Evolutionary conservation across 2,329 filamentous ascomycete species (phyloP), one percentile per base, ranked within the genome.

Genomic region (Plenodomus lindquistii): DNA sequence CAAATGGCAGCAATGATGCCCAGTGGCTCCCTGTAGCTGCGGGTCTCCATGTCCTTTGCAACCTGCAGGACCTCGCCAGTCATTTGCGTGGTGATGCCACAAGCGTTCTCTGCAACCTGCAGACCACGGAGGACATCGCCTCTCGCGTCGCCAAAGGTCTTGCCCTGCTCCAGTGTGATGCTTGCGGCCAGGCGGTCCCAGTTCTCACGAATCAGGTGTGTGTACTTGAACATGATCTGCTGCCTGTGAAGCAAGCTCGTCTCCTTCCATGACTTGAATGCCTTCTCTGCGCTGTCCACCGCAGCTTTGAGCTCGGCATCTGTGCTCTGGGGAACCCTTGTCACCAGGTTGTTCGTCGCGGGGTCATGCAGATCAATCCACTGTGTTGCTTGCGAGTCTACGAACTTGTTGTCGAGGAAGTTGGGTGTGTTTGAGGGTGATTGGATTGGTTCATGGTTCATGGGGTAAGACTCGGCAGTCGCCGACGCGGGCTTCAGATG

Each of bases 201-300:
- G 76, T 94, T 87, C 75, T 92, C 86, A 43, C 88, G 80, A 70
- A 94, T 90, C 66, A 94, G 77, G 24, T 81, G 81, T 27, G 91
- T 88, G 65, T 91, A 91, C 73, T 87, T 88, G 81, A 94, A 93
- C 87, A 93, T 91, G 75, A 93, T 86, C 76, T 89, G 85, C 79
- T 94, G 89, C 55, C 89, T 81, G 54, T 82, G 78, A 58, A 94
- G 80, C 55, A 93, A 77, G 69, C 84, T 89, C 20, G 84, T 92
- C 55, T 81, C 79, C 62, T 79, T 84, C 89, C 89, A 94, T 42
- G 78, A 78, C 56, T 85, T 82, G 71, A 90, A 93, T 1, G 89
- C 89, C 74, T 84, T 85, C 75, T 87, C 77, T 4, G 89, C 89
- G 67, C 87, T 89, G 58, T 84, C 86, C 2, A 92, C 87, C 6